Evolutionary conservation across 495 filamentous ascomycete species (phyloP), one percentile per base, ranked within the genome.

Genomic region (Aspergillus incahuasiensis): DNA sequence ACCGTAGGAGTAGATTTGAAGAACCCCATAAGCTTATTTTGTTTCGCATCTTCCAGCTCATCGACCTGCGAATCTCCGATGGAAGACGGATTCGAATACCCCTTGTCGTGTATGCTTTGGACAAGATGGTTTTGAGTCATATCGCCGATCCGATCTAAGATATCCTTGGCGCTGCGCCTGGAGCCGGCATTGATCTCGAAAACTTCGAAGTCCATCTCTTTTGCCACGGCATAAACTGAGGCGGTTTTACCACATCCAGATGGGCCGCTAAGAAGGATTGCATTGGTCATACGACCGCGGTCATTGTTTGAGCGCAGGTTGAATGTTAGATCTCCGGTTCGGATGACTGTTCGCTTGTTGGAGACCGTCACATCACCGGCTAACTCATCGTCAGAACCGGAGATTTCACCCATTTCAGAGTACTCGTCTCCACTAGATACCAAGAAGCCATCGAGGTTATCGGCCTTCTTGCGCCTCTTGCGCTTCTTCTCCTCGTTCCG

Each of bases 91-190:
- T 20, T 55, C n/a, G 66, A 68, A 3, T 70, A 63, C 19, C 63
- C 63, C 16, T 54, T 50, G 20, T 63, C 58, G 28, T 68, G 67
- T 16, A 71, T 53, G 8, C 82, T 79, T 54, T 83, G 83, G 35
- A 97, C 92, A 4, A 94, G 82, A 69, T 99, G 95, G 60, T 97
- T 97, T 55, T 83, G 83, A 13, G 90, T 92, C 95, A 97, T 97
- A 67, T 97, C 91, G 5, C 94, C 95, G 16, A 99, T 89, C 52
- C 81, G 91, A 50, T 97, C 94, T 8, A 95, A 63, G 45, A 99
- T 82, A 64, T 99, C 95, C 65, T 88, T 91, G 11, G 90, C 95
- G 66, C 83, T 95, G 45, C 95, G 77, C 54, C 91, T 83, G 60
- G 78, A 89, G 39, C 89, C 82, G 6, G 92, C 67, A 59, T 95